These are phyloP conservation scores for Globisporangium spiculum DNA, from an alignment of 352 stramenopile genomes.

Conservation along the genomic window DNA sequence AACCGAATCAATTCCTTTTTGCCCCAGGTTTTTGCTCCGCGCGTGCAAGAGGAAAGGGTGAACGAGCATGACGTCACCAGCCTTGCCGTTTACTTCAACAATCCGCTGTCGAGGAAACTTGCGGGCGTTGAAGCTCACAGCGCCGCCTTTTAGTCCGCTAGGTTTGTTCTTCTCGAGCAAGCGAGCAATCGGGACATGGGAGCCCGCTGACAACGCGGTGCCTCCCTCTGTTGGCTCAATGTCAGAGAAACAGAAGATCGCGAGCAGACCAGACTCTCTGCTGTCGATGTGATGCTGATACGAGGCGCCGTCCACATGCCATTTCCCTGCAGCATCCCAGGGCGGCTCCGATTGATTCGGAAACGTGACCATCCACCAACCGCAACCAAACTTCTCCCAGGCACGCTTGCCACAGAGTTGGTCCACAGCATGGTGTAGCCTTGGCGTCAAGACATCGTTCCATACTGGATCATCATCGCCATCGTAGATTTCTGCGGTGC, in stretches of 20 bases:
- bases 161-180: constrained; percentile 50
- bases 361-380: constrained; percentile 87
- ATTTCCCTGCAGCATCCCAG: constrained; percentile 70
- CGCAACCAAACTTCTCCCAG: constrained; percentile 72
- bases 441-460: constrained; percentile 38
- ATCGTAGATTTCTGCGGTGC: constrained; percentile 43
- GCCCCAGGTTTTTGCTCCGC: constrained; percentile 64
- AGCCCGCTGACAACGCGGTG: constrained; percentile 64
- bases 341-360: constrained; percentile 42
- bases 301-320: constrained; percentile 76
- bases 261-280: constrained; percentile 59
- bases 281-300: constrained; percentile 77
- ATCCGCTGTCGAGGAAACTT: constrained; percentile 30
- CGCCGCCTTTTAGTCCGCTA: constrained; percentile 57
- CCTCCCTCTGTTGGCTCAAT: constrained; percentile 58
- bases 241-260: constrained; percentile 85
- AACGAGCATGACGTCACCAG: constrained; percentile 77
- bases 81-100: constrained; percentile 63
- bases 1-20: constrained; percentile 48
- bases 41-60: constrained; percentile 80
- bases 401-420: constrained; percentile 61
- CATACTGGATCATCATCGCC: constrained; percentile 36
- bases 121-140: constrained; percentile 44
- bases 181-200: constrained; percentile 54
- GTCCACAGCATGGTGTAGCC: constrained; percentile 54